phyloP scores from a whole-genome alignment of 805 yeast genomes.

The Sugiyamaella smithiae region DNA sequence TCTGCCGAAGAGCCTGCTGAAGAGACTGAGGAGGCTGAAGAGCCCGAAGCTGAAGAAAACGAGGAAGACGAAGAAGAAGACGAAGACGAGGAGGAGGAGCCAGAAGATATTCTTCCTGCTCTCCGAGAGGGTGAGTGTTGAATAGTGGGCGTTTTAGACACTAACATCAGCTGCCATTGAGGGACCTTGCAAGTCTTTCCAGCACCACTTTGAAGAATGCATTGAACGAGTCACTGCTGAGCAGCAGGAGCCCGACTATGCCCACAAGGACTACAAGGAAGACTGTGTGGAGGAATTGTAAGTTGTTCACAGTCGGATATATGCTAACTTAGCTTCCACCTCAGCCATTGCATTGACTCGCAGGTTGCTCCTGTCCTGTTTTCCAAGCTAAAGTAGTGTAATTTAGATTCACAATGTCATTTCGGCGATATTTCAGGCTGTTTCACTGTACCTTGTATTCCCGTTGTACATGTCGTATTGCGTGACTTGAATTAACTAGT shows the following conservation, averaged over 20 bases:
- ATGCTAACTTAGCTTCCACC: constrained; percentile 57
- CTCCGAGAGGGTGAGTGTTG: constrained; percentile 44
- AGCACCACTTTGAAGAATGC: constrained; percentile 93
- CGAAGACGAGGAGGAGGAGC: constrained; percentile 68
- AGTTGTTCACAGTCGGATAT: constrained; percentile 11
- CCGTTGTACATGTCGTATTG: too few species aligned
- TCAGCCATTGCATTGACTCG: constrained; percentile 89
- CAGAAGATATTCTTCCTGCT: constrained; percentile 61
- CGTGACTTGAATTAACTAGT: too few species aligned
- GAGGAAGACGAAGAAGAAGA: constrained; percentile 58
- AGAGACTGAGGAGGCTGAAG: constrained; percentile 42
- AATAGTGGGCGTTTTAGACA: too few species aligned
- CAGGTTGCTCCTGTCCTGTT: constrained; percentile 89
- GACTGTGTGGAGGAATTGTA: constrained; percentile 94
- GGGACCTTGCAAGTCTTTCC: constrained; percentile 65
- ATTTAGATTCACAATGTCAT: constrained; percentile 1
- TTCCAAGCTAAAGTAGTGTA: constrained; percentile 68
- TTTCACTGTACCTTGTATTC: too few species aligned
- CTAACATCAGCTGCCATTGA: constrained; percentile 52
- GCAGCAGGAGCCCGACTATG: constrained; percentile 82
- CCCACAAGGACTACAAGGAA: constrained; percentile 77
- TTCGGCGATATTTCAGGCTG: too few species aligned
- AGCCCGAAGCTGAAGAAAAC: constrained; percentile 42
- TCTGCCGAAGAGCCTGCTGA: constrained; percentile 31
- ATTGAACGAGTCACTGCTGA: constrained; percentile 90